Percentiles rank a stretch among this genome's conserved stretches.
Conservation (phyloP, 2,329 filamentous ascomycete species). For the Diatrype stigma region DNA sequence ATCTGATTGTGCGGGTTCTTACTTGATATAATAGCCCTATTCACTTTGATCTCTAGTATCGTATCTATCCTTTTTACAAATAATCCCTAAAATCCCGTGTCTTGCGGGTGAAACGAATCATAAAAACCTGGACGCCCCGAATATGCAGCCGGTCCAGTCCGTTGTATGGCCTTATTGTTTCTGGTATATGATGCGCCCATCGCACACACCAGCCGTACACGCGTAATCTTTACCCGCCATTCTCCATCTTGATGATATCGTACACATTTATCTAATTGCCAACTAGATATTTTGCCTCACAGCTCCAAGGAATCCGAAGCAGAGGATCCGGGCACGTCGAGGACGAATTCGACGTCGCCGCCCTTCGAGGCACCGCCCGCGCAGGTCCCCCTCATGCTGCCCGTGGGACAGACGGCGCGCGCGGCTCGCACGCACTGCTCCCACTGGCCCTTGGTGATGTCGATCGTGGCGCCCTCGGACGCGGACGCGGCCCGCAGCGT, state of each 20-base stretch:
- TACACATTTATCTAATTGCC: not conserved
- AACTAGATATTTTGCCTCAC: not conserved
- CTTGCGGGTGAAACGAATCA: not conserved
- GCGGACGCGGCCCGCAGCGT: slow-evolving; percentile 35
- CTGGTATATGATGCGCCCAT: no score
- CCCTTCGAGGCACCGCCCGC: slow-evolving; percentile 43
- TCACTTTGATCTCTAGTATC: not conserved
- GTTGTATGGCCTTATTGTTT: no score
- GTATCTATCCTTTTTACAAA: not conserved
- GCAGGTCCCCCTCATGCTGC: slow-evolving; percentile 43
- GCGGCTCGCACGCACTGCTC: slow-evolving; percentile 52
- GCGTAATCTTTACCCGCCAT: no score
- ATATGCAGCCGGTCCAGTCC: no score
- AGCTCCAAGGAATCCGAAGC: not conserved
- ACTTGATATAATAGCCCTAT: no score
- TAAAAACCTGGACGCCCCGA: not conserved
- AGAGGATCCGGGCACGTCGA: slow-evolving; percentile 24
- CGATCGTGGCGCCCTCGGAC: slow-evolving; percentile 42
- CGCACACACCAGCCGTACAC: not conserved
- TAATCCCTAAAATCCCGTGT: not conserved
- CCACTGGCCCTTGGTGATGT: slow-evolving; percentile 49
- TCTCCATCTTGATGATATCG: no score
- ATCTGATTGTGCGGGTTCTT: no score
- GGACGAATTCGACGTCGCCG: slow-evolving; percentile 41
- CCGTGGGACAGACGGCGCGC: slow-evolving; percentile 45